These are phyloP conservation scores for Leccinum obscurum DNA, from an alignment of 768 basidiomycete species.

Conservation along the genomic window DNA sequence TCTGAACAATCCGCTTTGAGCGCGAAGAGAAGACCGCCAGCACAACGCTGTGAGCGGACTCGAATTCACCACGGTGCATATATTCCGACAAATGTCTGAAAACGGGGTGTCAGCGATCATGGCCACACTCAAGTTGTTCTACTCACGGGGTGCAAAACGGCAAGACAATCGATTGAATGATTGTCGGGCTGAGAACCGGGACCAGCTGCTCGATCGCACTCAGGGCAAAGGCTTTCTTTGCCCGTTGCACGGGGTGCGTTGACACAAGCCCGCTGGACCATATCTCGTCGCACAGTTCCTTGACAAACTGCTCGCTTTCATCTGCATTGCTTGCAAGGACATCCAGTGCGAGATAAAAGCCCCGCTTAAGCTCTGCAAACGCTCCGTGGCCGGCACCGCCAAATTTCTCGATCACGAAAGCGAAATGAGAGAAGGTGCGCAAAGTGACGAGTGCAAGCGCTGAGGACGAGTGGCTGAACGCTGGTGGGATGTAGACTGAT, in stretches of 20 bases:
- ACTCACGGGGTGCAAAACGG: slow-evolving; percentile 67
- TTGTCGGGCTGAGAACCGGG: slow-evolving; percentile 52
- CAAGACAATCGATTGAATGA: slow-evolving; percentile 56
- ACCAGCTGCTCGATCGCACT: slow-evolving; percentile 80
- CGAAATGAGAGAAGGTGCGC: slow-evolving; percentile 60
- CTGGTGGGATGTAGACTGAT: slow-evolving; percentile 51
- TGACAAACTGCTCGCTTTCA: slow-evolving; percentile 41
- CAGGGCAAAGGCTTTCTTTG: slow-evolving; percentile 60
- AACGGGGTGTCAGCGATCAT: not conserved
- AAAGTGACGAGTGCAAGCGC: slow-evolving; percentile 56
- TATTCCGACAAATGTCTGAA: slow-evolving; percentile 60
- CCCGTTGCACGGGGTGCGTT: slow-evolving; percentile 30
- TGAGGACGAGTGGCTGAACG: slow-evolving; percentile 38
- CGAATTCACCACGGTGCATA: slow-evolving; percentile 71
- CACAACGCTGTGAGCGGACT: slow-evolving; percentile 84
- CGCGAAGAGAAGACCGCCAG: slow-evolving; percentile 70
- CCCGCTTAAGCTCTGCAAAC: slow-evolving; percentile 71
- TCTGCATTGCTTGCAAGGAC: slow-evolving; percentile 49
- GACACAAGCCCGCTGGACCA: slow-evolving; percentile 26
- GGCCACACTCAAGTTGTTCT: slow-evolving; percentile 1
- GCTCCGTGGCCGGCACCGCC: slow-evolving; percentile 60
- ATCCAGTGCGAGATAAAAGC: slow-evolving; percentile 77
- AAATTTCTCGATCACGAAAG: slow-evolving; percentile 79
- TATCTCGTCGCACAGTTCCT: slow-evolving; percentile 35
- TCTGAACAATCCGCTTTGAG: slow-evolving; percentile 39